Evolutionary conservation across 1,139 yeast genomes (phyloP), one percentile per base, ranked within the genome.

Genomic region (Sugiyamaella novakii): DNA sequence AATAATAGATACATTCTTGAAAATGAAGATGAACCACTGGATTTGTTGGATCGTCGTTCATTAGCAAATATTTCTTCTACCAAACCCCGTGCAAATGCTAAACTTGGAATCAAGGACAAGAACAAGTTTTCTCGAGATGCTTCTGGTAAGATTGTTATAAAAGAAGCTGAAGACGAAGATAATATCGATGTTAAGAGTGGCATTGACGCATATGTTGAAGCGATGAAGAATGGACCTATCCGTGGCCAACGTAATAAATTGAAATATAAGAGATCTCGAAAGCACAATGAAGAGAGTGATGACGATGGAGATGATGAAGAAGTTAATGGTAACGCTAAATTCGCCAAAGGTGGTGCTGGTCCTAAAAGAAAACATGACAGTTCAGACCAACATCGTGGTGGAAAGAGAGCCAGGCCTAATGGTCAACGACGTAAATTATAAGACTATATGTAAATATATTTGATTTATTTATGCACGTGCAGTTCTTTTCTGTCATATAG

Each of bases 201-300:
- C 33, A 79, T 91, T 55, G 87, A 87, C 65, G 97, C 97, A 1
- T 92, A 92, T 65, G 79, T 89, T 59, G 96, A 88, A 57, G 98
- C 98, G 10, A 88, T 92, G 33, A 84, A 81, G 66, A 87, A 84
- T 60, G 97, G 92, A 25, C 98, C 98, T 35, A 80, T 87, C 3
- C 83, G 95, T 69, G 96, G 97, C 50, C 96, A 87, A 73, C 82
- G 81, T 73, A 88, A 89, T 69, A 88, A 82, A 73, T 79, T 89
- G 76, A 91, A 89, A 71, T 92, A 81, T 72, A 87, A 84, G 71
- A 74, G 76, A 30, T 75, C 77, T 25, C 74, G 74, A 42, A 76
- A 77, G 47, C 80, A 79, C 66, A 78, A 78, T 40, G 84, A 79
- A 51, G 81, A 77, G 54, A 79, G 72, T 59, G 79, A 73, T 46